These are phyloP conservation scores for Globomyces sp. DNA, from an alignment of 371 early-diverging fungal genomes.

Conservation along the genomic window DNA sequence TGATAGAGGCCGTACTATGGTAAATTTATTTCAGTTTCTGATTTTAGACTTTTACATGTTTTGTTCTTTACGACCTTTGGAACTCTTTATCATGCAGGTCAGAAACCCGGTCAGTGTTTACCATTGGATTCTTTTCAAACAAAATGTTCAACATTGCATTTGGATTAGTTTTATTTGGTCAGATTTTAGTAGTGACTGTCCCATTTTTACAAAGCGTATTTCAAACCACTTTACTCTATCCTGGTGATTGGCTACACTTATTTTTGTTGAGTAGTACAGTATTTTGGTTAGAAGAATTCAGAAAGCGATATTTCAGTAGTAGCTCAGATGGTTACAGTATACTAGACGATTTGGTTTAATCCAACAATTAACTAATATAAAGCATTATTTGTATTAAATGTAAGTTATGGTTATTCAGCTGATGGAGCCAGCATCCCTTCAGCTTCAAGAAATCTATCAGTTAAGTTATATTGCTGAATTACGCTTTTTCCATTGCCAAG, in stretches of 20 bases:
- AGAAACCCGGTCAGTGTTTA: constrained; percentile 74
- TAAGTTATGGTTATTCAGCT: constrained; percentile 15
- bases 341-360: constrained; percentile 8
- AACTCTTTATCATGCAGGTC: constrained; percentile 92
- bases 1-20: constrained; percentile 87
- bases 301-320: constrained; percentile 46
- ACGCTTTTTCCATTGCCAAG: constrained; percentile 23
- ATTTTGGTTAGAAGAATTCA: constrained; percentile 75
- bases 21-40: constrained; percentile 33
- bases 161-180: constrained; percentile 76
- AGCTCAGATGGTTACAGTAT: constrained; percentile 1
- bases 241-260: constrained; percentile 69
- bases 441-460: constrained; percentile 5
- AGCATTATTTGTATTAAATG: not conserved
- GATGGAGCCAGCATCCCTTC: constrained; percentile 12
- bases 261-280: constrained; percentile 66
- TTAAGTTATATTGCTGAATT: constrained; percentile 4
- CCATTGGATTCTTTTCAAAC: constrained; percentile 81
- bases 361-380: not conserved
- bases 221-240: constrained; percentile 79
- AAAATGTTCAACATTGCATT: constrained; percentile 84
- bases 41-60: constrained; percentile 84
- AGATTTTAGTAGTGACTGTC: constrained; percentile 82
- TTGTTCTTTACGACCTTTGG: constrained; percentile 95
- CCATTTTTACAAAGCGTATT: constrained; percentile 91